Percentiles rank a stretch among this genome's conserved stretches.
Evolutionary conservation across 2,329 filamentous ascomycete species (phyloP).

Genomic region (Alternaria brassicicola): DNA sequence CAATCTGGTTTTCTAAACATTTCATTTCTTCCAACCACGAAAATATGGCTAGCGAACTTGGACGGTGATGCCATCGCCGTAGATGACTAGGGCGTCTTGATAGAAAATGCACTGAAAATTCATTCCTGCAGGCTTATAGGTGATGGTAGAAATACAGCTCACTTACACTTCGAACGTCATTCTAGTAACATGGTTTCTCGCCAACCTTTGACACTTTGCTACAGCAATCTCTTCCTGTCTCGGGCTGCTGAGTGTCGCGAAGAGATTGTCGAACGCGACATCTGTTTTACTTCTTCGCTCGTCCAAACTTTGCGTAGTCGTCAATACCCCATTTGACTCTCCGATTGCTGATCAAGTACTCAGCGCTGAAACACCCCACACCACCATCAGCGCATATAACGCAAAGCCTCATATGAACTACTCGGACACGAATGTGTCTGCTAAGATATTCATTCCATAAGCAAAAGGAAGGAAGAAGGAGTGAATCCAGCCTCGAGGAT

Average conservation of each 20-base stretch:
- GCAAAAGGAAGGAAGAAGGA: constrained; percentile 35
- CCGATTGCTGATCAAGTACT: background rate
- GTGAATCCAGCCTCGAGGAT: background rate
- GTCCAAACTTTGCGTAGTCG: background rate
- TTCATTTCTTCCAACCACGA: background rate
- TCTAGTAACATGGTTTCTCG: background rate
- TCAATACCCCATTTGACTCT: background rate
- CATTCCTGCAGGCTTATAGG: background rate
- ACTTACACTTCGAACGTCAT: background rate
- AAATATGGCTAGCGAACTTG: background rate
- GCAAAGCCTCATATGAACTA: background rate
- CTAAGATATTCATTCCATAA: background rate
- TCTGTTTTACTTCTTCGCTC: background rate
- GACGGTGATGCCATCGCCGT: too few species aligned
- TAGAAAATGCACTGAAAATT: background rate
- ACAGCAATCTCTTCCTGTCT: background rate
- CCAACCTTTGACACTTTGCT: background rate
- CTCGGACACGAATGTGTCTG: background rate
- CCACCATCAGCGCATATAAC: background rate
- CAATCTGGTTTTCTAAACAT: background rate
- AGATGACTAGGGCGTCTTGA: background rate
- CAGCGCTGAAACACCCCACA: background rate
- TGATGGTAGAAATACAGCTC: background rate
- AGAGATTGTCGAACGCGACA: background rate
- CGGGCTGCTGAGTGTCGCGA: background rate